Evolutionary conservation across 306 rosid species (phyloP), one percentile per base, ranked within the genome.

Genomic region (Vigna nakashimae): DNA sequence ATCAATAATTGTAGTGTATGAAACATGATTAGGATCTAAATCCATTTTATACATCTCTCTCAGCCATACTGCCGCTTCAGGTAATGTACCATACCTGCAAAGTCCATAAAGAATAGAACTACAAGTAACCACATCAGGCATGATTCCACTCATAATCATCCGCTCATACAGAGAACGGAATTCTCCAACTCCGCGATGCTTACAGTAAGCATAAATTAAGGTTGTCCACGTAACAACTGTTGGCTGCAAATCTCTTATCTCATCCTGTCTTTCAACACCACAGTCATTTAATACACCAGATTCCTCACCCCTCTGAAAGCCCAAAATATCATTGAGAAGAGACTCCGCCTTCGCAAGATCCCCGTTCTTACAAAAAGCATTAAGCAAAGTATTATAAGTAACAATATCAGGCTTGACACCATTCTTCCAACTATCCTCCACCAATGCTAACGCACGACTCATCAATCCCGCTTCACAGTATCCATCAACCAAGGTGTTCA

Each of bases 31-130:
- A 69, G 93, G 96, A 79, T 84, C 75, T 78, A 86, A 82, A 76
- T 87, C 90, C 95, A 89, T 87, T 42, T 82, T 79, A 85, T 82
- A 89, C 91, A 94, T 92, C 89, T 95, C 97, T 73, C 83, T 86
- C 69, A 91, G 76, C 76, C 91, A 86, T 18, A 83, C 43, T 51
- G 77, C 83, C 9, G 92, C 99, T 87, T 92, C 94, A 24, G 85
- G 63, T 36, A 91, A 69, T 86, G 84, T 89, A 48, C 93, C 96
- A 77, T 86, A 85, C 86, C 81, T 91, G 82, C 97, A 92, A 71
- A 89, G 92, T 58, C 96, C 98, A 81, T 79, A 83, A 65, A 92
- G 71, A 79, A 92, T 85, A 77, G 89, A 87, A 77, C 85, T 89
- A 77, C 81, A 87, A 40, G 96, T 82, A 74, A 92, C 90, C 60